Percentiles rank a stretch among this genome's conserved stretches.
phyloP scores from a whole-genome alignment of 257 asterid species.

The Rauvolfia tetraphylla region DNA sequence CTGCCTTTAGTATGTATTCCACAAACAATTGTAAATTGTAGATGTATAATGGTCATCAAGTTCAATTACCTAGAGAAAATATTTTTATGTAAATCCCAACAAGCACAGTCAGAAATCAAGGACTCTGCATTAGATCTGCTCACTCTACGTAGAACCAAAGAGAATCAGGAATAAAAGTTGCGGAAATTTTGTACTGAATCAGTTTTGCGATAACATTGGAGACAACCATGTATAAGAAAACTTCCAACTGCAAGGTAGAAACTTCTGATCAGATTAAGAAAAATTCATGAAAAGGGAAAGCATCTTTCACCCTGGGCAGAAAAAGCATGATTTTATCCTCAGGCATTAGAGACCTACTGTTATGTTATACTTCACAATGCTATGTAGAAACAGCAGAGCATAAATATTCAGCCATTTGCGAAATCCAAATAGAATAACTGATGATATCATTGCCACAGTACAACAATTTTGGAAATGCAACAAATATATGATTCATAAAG shows the following conservation, averaged over 20 bases:
- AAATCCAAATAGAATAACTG: not conserved
- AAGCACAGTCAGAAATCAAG: not conserved
- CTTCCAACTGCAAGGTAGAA: conserved; percentile 2
- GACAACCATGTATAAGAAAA: not conserved
- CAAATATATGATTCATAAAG: not conserved
- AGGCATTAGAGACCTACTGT: not conserved
- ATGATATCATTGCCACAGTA: too few species aligned
- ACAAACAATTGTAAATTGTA: not conserved
- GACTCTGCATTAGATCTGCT: not conserved
- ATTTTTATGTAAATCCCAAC: conserved; percentile 1
- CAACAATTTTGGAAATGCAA: not conserved
- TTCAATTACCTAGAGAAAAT: not conserved
- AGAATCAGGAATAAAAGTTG: not conserved
- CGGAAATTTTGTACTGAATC: not conserved
- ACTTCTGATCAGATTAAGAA: not conserved
- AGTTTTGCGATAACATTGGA: not conserved
- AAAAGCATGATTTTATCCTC: not conserved
- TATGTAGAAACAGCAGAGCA: not conserved
- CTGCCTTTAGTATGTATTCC: not conserved
- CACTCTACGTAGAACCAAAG: not conserved
- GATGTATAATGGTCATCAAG: not conserved
- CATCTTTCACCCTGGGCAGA: not conserved
- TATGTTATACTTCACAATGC: not conserved
- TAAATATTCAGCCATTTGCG: not conserved
- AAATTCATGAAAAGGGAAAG: not conserved